Base-by-base conservation (phyloP, 1,139 yeast species). In the Yamadazyma epiphylla region DNA sequence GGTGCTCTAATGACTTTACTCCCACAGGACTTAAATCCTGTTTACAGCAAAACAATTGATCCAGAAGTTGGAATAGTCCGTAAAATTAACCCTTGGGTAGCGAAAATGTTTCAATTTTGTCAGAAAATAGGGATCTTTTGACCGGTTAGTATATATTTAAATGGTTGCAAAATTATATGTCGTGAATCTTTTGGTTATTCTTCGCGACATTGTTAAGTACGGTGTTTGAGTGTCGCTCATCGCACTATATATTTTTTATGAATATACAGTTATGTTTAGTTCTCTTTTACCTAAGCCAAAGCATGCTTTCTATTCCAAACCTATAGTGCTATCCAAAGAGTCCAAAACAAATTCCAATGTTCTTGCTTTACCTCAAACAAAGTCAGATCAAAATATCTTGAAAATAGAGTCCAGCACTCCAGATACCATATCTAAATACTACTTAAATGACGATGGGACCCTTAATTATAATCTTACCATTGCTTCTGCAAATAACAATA, bases 61-160 rank as follows among this genome's bases (percentile, higher is more conserved):
- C 38, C 46, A 14, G 39, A 48, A 8, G 30, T 32, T 13, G 28
- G 32, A 6, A 36, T 51, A 11, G 38, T 38, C 13, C 36, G 42
- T 5, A 53, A 41, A 20, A 38, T 43, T 2, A 30, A 25, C 19
- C 26, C 31, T 12, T 12, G 56, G 7, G 36, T 45, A 17, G 30
- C 28, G 11, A 52, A 51, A 51, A 27, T 60, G 3, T 63, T 64
- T 37, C 44, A 41, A 21, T 44, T 50, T n/a, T 55, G 56, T 30
- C 70, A 64, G 39, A 48, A 47, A 29, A 45, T 46, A 22, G 66
- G 69, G 9, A 43, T 64, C 13, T 60, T 62, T 34, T 63, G 30
- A 24, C n/a, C n/a, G n/a, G n/a, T n/a, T n/a, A n/a, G n/a, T n/a
- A n/a, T n/a, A n/a, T n/a, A n/a, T 12, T 16, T n/a, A 8, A 22